Evolutionary conservation across 148 eudicot genomes (phyloP).

Genomic region (Pharnaceum exiguum): DNA sequence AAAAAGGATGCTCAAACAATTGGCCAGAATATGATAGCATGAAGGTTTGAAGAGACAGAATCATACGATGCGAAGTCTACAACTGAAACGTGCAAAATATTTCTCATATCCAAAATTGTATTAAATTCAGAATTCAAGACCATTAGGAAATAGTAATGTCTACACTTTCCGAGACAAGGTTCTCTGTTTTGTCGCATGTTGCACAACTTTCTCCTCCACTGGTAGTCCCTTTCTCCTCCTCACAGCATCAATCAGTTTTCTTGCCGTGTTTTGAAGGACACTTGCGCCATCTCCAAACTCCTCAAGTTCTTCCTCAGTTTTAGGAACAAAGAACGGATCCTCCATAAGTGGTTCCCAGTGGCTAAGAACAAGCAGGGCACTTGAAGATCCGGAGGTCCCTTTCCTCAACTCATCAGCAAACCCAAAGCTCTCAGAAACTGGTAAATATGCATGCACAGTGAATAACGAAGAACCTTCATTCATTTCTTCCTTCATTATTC

Average conservation of each 20-base stretch:
- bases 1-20: no score
- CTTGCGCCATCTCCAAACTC: slow-evolving; percentile 95
- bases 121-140: neutral
- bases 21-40: no score
- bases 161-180: slow-evolving; percentile 90
- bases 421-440: slow-evolving; percentile 90
- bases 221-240: slow-evolving; percentile 88
- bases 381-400: slow-evolving; percentile 85
- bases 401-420: slow-evolving; percentile 89
- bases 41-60: no score
- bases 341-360: slow-evolving; percentile 84
- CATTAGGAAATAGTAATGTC: neutral
- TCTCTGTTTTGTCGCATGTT: slow-evolving; percentile 91
- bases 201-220: slow-evolving; percentile 91
- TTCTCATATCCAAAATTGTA: neutral
- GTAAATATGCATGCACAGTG: slow-evolving; percentile 82
- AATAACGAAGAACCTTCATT: slow-evolving; percentile 89
- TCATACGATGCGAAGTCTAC: no score
- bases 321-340: slow-evolving; percentile 94
- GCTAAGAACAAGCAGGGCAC: slow-evolving; percentile 85
- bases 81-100: no score
- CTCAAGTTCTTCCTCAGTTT: slow-evolving; percentile 89
- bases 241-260: slow-evolving; percentile 86
- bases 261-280: slow-evolving; percentile 66
- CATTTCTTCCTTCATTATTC: slow-evolving; percentile 88